Evolutionary conservation across 2,329 filamentous ascomycete genomes (phyloP).

Genomic region (Alternaria triticina): DNA sequence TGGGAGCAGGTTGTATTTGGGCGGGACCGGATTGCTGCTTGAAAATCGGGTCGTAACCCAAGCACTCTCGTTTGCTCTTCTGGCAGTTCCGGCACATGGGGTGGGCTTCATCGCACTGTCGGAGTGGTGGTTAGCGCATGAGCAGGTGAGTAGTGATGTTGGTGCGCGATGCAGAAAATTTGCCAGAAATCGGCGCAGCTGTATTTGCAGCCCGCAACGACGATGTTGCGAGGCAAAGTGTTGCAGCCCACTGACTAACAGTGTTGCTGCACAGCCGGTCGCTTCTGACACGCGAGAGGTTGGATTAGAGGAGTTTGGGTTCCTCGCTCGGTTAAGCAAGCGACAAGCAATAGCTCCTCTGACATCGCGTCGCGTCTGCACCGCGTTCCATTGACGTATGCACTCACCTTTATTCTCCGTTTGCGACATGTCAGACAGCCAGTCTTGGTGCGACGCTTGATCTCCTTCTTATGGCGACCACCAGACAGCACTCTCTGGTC

Average conservation of each 20-base stretch:
- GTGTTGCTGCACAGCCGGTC: conserved; percentile 1
- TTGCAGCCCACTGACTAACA: not conserved
- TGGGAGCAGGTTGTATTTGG: conserved; percentile 74
- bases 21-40: conserved; percentile 74
- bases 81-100: conserved; percentile 90
- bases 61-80: conserved; percentile 85
- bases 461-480: conserved; percentile 73
- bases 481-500: conserved; percentile 65
- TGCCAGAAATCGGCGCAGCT: not conserved
- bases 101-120: conserved; percentile 93
- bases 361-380: conserved; percentile 36
- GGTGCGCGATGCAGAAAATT: conserved; percentile 1
- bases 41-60: conserved; percentile 88
- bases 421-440: conserved; percentile 67
- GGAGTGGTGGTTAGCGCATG: conserved; percentile 33
- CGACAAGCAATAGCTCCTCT: conserved; percentile 24
- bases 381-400: conserved; percentile 32
- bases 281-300: conserved; percentile 6
- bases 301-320: conserved; percentile 33
- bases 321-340: conserved; percentile 45
- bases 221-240: not conserved
- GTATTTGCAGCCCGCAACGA: not conserved
- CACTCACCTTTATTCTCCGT: conserved; percentile 72
- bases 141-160: conserved; percentile 14
- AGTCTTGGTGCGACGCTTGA: conserved; percentile 76